Base-by-base conservation (phyloP, 1,139 yeast genomes). In the Groenewaldozyma auringiensis region DNA sequence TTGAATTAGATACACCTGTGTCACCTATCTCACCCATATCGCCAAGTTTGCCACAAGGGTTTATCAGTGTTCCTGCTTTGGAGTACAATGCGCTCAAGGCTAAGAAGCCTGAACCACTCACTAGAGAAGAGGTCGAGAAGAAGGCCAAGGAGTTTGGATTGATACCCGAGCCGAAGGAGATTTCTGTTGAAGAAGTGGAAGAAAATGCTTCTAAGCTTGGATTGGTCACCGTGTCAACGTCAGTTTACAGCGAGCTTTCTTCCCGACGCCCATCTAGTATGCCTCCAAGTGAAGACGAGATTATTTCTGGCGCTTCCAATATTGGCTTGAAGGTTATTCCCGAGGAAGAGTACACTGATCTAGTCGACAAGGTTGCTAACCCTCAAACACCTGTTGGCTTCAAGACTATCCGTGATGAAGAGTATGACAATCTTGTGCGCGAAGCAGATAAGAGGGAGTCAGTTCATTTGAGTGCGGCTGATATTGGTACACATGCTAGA, bases 291-390 rank as follows among this genome's bases (percentile, higher is more conserved):
- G 58, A 55, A 34, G 61, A 60, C 54, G 17, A 38, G 44, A 41
- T 61, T 2, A 44, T 43, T 8, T 45, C 45, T 2, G 53, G 52
- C 21, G 64, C 62, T 8, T 50, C 50, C 22, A 42, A 49, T 14
- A 55, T 53, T 20, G 61, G 59, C 1, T 41, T 54, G 22, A 37
- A 47, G 4, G 50, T 76, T 16, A 50, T 81, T n/a, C 49, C 59
- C 3, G 46, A 47, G 3, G 53, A 52, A 3, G 64, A 56, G 13
- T 54, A 55, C 41, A 6, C 29, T 11, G 11, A 25, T 25, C 11
- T 25, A 25, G 9, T 25, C 11, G 29, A 25, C 11, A 25, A 25
- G 29, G n/a, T n/a, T n/a, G 29, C 29, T 6, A 6, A 6, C 6
- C 29, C 29, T 6, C 6, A 25, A n/a, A 57, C 55, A 32, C 51